A percentile compares a stretch with the other conserved stretches of the same genome.
phyloP scores from a whole-genome alignment of 176 grass and related monocot species.

The Oryza punctata region DNA sequence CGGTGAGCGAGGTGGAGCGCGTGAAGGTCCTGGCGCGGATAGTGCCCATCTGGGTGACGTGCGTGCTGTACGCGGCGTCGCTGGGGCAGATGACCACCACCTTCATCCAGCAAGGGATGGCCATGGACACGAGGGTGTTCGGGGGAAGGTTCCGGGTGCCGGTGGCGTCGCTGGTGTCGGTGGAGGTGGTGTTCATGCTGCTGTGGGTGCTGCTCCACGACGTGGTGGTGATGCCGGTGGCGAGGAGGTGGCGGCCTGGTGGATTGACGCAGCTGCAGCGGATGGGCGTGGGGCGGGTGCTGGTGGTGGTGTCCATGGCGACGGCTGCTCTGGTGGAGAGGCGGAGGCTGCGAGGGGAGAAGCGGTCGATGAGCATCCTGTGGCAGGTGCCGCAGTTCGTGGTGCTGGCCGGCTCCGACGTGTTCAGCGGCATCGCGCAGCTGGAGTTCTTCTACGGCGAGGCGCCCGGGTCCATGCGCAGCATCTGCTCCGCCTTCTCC shows the following conservation, averaged over 20 bases:
- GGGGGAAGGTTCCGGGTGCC: slow-evolving; percentile 51
- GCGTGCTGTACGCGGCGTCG: slow-evolving; percentile 68
- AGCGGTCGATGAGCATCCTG: slow-evolving; percentile 45
- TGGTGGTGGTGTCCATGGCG: slow-evolving; percentile 50
- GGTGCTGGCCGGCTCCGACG: slow-evolving; percentile 63
- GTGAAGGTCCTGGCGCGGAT: slow-evolving; percentile 70
- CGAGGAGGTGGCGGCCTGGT: slow-evolving; percentile 16
- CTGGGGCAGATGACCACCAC: slow-evolving; percentile 74
- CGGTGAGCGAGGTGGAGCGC: slow-evolving; percentile 70
- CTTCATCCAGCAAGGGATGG: slow-evolving; percentile 84
- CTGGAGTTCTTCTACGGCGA: slow-evolving; percentile 91
- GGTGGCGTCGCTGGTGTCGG: slow-evolving; percentile 52
- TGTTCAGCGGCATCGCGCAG: slow-evolving; percentile 75
- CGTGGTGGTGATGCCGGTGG: slow-evolving; percentile 43
- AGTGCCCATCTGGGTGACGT: slow-evolving; percentile 67
- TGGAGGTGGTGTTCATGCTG: slow-evolving; percentile 66
- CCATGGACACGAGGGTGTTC: slow-evolving; percentile 54
- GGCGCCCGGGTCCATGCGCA: slow-evolving; percentile 71
- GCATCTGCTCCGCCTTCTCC: slow-evolving; percentile 76
- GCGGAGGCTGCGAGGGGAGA: slow-evolving; percentile 42
- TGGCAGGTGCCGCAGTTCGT: slow-evolving; percentile 80
- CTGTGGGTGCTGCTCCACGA: slow-evolving; percentile 64
- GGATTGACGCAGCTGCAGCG: slow-evolving; percentile 71
- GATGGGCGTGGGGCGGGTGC: slow-evolving; percentile 83
- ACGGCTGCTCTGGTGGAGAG: slow-evolving; percentile 66